Conservation (phyloP, 1,284 basidiomycete genomes). For the Rhodotorula sp. region DNA sequence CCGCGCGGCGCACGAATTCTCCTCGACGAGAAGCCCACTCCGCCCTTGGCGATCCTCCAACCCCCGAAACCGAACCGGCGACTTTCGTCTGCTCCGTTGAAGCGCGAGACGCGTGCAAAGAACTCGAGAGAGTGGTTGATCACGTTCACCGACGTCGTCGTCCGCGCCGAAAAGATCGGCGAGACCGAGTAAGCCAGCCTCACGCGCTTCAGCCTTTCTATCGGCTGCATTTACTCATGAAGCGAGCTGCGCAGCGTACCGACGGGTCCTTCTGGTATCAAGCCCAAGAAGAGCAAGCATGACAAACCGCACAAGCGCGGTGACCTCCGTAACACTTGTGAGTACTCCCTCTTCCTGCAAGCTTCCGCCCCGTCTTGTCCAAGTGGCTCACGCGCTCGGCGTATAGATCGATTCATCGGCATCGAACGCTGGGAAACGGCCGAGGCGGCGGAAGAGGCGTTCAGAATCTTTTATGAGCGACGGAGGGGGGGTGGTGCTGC, state of each 20-base stretch:
- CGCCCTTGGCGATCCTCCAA: not conserved
- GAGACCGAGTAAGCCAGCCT: slow-evolving; percentile 61
- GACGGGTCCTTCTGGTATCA: slow-evolving; percentile 30
- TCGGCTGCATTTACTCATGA: no score
- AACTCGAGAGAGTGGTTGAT: slow-evolving; percentile 80
- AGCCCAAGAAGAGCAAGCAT: slow-evolving; percentile 35
- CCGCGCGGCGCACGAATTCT: slow-evolving; percentile 84
- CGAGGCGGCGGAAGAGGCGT: slow-evolving; percentile 3
- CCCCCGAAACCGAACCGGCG: not conserved
- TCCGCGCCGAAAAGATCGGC: slow-evolving; percentile 85
- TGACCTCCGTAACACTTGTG: slow-evolving; percentile 70
- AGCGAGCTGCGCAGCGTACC: slow-evolving; percentile 10
- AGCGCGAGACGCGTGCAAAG: not conserved
- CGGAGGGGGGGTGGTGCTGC: not conserved
- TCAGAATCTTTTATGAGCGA: slow-evolving; percentile 16
- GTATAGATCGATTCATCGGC: slow-evolving; percentile 75
- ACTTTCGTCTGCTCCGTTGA: not conserved
- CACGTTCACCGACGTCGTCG: slow-evolving; percentile 88
- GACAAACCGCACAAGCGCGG: slow-evolving; percentile 54
- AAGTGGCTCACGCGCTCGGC: not conserved
- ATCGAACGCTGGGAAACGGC: slow-evolving; percentile 51
- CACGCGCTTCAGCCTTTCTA: not conserved
- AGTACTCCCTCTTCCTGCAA: slow-evolving; percentile 37
- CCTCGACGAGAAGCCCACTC: slow-evolving; percentile 68
- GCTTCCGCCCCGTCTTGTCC: not conserved